A percentile compares a stretch with the other conserved stretches of the same genome.
These are phyloP conservation scores for Termitomyces sp. DNA, from an alignment of 768 basidiomycete species.

Conservation along the genomic window DNA sequence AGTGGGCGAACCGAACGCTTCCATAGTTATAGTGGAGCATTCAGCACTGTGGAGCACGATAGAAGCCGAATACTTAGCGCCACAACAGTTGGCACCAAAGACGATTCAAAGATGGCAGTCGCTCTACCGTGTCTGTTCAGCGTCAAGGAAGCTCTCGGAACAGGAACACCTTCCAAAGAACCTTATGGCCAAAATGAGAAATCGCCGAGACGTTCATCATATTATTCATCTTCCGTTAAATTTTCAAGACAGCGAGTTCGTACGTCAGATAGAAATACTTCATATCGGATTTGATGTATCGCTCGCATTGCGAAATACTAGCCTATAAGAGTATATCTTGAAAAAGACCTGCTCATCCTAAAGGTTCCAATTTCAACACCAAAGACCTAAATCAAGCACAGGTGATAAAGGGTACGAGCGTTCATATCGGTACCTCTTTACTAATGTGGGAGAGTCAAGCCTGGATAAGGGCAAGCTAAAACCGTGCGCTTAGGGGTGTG, in stretches of 20 bases:
- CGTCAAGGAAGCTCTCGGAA: neutral
- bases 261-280: neutral
- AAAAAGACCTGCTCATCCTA: neutral
- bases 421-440: neutral
- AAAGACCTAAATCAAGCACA: neutral
- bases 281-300: neutral
- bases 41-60: neutral
- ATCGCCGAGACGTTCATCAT: neutral
- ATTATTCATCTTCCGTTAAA: neutral
- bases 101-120: neutral
- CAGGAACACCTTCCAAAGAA: neutral
- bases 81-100: neutral
- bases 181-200: neutral
- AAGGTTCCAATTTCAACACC: neutral
- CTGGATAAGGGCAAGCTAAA: neutral
- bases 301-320: neutral
- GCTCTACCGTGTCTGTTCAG: neutral
- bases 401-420: neutral
- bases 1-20: neutral
- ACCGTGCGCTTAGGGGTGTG: neutral
- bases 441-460: neutral
- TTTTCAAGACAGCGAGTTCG: neutral
- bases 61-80: neutral
- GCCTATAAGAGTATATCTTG: neutral
- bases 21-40: neutral